Conservation (phyloP, 768 basidiomycete species). For the Crepidotus variabilis region DNA sequence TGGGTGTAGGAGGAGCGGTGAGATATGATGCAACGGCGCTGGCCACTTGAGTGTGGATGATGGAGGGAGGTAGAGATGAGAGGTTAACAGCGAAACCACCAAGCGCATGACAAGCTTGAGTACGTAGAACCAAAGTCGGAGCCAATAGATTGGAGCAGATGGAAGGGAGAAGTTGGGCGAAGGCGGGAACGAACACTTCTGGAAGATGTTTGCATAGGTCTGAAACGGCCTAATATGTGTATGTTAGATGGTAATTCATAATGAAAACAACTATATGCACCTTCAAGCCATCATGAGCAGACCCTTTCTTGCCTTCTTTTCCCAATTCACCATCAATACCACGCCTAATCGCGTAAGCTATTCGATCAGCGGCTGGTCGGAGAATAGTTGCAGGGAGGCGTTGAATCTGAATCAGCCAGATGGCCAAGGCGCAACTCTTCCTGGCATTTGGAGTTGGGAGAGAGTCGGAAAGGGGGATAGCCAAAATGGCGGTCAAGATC, state of each 20-base stretch:
- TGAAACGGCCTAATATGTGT: slow-evolving; percentile 57
- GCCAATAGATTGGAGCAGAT: slow-evolving; percentile 63
- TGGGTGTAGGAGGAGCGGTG: slow-evolving; percentile 34
- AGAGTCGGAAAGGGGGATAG: slow-evolving; percentile 65
- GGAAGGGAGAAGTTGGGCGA: slow-evolving; percentile 51
- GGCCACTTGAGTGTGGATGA: slow-evolving; percentile 52
- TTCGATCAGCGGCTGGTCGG: slow-evolving; percentile 57
- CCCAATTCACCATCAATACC: slow-evolving; percentile 83
- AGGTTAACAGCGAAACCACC: slow-evolving; percentile 62
- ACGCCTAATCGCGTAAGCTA: slow-evolving; percentile 67
- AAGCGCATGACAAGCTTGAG: slow-evolving; percentile 73
- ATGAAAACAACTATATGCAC: slow-evolving; percentile 31
- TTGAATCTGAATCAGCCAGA: slow-evolving; percentile 71
- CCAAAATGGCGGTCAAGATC: slow-evolving; percentile 61
- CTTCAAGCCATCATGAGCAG: slow-evolving; percentile 74
- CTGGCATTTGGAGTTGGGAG: slow-evolving; percentile 81
- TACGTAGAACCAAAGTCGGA: slow-evolving; percentile 58
- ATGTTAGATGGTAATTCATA: slow-evolving; percentile 2
- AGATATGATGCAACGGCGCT: slow-evolving; percentile 44
- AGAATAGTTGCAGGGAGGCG: slow-evolving; percentile 63
- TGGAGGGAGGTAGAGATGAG: slow-evolving; percentile 41
- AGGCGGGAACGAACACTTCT: slow-evolving; percentile 63
- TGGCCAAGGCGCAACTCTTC: slow-evolving; percentile 79
- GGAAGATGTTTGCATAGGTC: slow-evolving; percentile 66
- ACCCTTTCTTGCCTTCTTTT: slow-evolving; percentile 86